Conservation (phyloP, 2,329 filamentous ascomycete species). For the Aureobasidium lini region DNA sequence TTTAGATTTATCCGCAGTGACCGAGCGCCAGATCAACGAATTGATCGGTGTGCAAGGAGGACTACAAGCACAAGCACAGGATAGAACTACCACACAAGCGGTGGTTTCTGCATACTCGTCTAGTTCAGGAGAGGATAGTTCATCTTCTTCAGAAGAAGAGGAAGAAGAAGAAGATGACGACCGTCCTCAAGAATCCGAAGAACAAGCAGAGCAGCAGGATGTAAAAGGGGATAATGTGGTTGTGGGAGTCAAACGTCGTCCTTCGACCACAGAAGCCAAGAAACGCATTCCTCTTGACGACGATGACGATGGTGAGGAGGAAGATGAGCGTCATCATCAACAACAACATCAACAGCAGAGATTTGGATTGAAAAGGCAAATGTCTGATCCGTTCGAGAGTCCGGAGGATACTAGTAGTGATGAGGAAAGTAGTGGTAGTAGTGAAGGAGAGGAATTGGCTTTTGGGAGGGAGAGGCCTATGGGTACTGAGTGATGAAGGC, state of each 20-base stretch:
- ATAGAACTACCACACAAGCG: no score
- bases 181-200: neutral
- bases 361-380: neutral
- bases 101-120: constrained; percentile 25
- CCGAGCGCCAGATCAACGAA: constrained; percentile 26
- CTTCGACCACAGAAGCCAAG: constrained; percentile 30
- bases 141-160: constrained; percentile 41
- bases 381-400: neutral
- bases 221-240: constrained; percentile 6
- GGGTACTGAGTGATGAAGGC: neutral
- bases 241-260: constrained; percentile 19
- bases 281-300: constrained; percentile 22
- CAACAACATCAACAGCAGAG: neutral
- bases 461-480: neutral
- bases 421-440: neutral
- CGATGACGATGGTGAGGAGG: neutral
- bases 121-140: constrained; percentile 45
- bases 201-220: constrained; percentile 19
- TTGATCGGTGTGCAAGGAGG: constrained; percentile 21
- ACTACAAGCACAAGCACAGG: constrained; percentile 20
- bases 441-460: neutral
- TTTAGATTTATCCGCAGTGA: constrained; percentile 29
- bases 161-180: constrained; percentile 16
- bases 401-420: neutral
- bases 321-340: neutral